Conservation (phyloP, 495 filamentous ascomycete species). For the Penicillium nucicola region DNA sequence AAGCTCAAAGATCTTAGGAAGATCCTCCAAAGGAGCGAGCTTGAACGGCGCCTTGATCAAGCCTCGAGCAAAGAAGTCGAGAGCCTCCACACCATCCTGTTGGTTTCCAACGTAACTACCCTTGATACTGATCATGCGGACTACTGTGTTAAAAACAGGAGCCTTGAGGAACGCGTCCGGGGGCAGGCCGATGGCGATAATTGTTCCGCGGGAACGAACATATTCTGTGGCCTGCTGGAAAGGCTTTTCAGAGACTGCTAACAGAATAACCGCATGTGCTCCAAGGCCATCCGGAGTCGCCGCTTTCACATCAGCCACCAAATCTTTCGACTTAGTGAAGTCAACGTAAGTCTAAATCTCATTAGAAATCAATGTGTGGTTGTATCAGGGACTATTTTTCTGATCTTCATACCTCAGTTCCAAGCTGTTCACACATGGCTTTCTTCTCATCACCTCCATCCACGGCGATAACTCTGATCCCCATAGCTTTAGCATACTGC, state of each 20-base stretch:
- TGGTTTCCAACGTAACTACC: constrained; percentile 91
- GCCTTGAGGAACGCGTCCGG: constrained; percentile 74
- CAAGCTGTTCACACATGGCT: constrained; percentile 62
- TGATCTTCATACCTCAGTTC: constrained; percentile 39
- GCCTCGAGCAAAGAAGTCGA: constrained; percentile 83
- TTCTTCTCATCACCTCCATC: constrained; percentile 79
- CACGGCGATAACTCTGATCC: constrained; percentile 69
- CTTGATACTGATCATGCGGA: constrained; percentile 88
- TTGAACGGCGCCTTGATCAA: constrained; percentile 86
- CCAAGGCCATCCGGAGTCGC: constrained; percentile 75
- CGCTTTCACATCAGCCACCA: constrained; percentile 79
- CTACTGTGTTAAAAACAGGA: constrained; percentile 80
- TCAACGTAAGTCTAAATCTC: constrained; percentile 60
- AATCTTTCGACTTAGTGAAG: constrained; percentile 66
- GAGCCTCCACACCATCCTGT: constrained; percentile 76
- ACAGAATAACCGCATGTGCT: constrained; percentile 81
- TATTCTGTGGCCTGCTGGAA: constrained; percentile 93
- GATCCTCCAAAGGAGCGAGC: constrained; percentile 70
- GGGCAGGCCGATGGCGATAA: constrained; percentile 85
- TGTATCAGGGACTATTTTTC: neutral
- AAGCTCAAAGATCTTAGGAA: constrained; percentile 71
- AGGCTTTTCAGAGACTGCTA: constrained; percentile 83
- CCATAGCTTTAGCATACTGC: constrained; percentile 92
- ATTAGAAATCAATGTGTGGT: neutral
- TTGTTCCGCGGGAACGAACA: constrained; percentile 71